A percentile compares a stretch with the other conserved stretches of the same genome.
Conservation (phyloP, 2,329 filamentous ascomycete genomes). For the Sphaerulina vaccinii region DNA sequence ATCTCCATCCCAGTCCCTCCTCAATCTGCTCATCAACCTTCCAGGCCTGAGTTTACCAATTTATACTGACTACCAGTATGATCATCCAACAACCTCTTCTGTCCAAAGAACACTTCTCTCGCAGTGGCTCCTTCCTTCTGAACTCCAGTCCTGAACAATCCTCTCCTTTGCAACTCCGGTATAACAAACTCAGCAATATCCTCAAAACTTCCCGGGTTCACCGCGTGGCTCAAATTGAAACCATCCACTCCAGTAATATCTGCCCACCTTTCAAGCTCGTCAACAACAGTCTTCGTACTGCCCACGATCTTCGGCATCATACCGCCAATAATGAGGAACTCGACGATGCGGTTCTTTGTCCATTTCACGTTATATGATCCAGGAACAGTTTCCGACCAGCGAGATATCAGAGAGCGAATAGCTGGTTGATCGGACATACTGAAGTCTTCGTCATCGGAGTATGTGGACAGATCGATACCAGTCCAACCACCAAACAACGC, state of each 20-base stretch:
- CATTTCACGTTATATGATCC: conserved; percentile 41
- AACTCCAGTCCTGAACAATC: conserved; percentile 47
- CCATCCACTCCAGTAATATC: conserved; percentile 67
- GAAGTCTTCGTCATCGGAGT: conserved; percentile 60
- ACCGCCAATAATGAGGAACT: conserved; percentile 44
- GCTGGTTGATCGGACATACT: conserved; percentile 30
- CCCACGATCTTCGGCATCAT: conserved; percentile 57
- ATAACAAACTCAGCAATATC: conserved; percentile 60
- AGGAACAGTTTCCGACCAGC: conserved; percentile 42
- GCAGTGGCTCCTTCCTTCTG: background rate
- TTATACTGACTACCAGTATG: conserved; percentile 3
- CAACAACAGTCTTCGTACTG: conserved; percentile 61
- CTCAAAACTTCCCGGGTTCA: conserved; percentile 12
- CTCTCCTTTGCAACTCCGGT: conserved; percentile 58
- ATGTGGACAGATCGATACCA: conserved; percentile 60
- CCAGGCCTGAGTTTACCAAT: background rate
- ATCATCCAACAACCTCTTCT: conserved; percentile 2
- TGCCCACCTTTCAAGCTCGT: conserved; percentile 65
- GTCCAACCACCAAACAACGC: conserved; percentile 72
- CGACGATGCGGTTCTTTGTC: conserved; percentile 44
- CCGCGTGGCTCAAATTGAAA: conserved; percentile 58
- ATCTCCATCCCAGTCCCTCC: no score
- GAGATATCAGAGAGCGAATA: conserved; percentile 42
- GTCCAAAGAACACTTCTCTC: conserved; percentile 2
- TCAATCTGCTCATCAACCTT: no score